Base-by-base conservation (phyloP, 2,329 filamentous ascomycete species). In the Leptographium lundbergii region DNA sequence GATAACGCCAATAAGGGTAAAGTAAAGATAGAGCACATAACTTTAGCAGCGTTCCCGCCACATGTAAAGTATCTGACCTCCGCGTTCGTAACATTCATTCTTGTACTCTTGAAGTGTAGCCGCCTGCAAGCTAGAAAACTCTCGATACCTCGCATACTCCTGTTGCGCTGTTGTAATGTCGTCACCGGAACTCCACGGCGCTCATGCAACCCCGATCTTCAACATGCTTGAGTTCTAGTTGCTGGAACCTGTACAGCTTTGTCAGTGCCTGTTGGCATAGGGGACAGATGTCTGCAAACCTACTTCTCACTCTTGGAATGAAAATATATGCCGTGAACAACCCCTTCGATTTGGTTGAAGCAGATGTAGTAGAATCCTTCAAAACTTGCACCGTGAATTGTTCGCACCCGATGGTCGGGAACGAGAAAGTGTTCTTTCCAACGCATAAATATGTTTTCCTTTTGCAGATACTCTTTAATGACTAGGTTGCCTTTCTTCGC, bases 311-410 rank as follows among this genome's bases (percentile, higher is more conserved):
- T 97, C 76, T 95, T 96, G 14, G 89, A 88, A 74, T 99, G 94
- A 71, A 96, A 99, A 73, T 99, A 99, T 60, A 97, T 96, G 22
- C 94, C 94, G 68, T 85, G 91, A 48, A 99, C 88, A 63, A 81
- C 86, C 9, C 92, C 94, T 63, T 86, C 82, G 55, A 90, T 76
- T 73, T 97, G 92, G 71, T 97, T 96, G 76, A 97, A 97, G 75
- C 91, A 96, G 65, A 99, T 97, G 69, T 99, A 99, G 71, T 97
- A 99, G 70, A 99, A 99, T 0, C 94, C 94, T 69, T 99, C 94
- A 61, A 97, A 99, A 68, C 92, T 97, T 9, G 94, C 94, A 22
- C 94, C 94, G 39, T 85, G 88, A 62, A 99, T 96, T 13, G 89
- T 95, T 62, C 87, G 82, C 24, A 97, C 91, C 19, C 89, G 83